Evolutionary conservation across 805 yeast genomes (phyloP).

Genomic region (Kodamaea lidongshanica): DNA sequence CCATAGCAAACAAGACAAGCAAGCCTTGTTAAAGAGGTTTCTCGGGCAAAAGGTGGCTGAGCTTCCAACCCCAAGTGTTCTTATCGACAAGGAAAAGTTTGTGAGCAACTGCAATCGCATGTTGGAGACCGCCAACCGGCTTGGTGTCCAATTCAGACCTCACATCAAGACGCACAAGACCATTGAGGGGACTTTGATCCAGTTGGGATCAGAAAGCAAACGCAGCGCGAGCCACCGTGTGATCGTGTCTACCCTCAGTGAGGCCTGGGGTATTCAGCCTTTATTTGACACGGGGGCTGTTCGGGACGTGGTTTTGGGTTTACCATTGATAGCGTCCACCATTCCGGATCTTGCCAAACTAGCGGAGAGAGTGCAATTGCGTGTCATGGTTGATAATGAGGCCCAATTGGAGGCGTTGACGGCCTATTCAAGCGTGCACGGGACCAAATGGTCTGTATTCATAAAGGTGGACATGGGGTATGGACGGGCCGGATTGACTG

Average conservation of each 20-base stretch:
- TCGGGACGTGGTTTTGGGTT: constrained; percentile 27
- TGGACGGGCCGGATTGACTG: constrained; percentile 54
- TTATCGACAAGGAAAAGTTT: constrained; percentile 40
- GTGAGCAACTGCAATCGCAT: constrained; percentile 42
- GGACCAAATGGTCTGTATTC: constrained; percentile 53
- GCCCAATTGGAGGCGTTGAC: constrained; percentile 49
- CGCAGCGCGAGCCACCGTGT: constrained; percentile 39
- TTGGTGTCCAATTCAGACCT: constrained; percentile 50
- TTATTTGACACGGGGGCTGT: constrained; percentile 34
- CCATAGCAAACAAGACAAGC: constrained; percentile 18
- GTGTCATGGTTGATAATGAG: constrained; percentile 56
- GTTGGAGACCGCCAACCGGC: constrained; percentile 38
- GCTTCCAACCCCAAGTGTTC: constrained; percentile 56
- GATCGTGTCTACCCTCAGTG: constrained; percentile 64
- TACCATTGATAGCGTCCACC: constrained; percentile 44
- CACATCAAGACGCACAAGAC: constrained; percentile 77
- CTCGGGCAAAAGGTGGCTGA: constrained; percentile 40
- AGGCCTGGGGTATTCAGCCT: constrained; percentile 51
- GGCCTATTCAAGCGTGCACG: constrained; percentile 24
- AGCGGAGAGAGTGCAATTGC: constrained; percentile 35
- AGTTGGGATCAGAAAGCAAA: constrained; percentile 40
- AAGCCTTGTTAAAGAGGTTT: constrained; percentile 15
- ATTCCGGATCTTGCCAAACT: constrained; percentile 44
- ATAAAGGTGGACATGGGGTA: constrained; percentile 70
- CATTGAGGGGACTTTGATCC: constrained; percentile 49